These are phyloP conservation scores for Acanthamoeba culbertsoni DNA, from an alignment of 208 protist genomes.

Conservation along the genomic window DNA sequence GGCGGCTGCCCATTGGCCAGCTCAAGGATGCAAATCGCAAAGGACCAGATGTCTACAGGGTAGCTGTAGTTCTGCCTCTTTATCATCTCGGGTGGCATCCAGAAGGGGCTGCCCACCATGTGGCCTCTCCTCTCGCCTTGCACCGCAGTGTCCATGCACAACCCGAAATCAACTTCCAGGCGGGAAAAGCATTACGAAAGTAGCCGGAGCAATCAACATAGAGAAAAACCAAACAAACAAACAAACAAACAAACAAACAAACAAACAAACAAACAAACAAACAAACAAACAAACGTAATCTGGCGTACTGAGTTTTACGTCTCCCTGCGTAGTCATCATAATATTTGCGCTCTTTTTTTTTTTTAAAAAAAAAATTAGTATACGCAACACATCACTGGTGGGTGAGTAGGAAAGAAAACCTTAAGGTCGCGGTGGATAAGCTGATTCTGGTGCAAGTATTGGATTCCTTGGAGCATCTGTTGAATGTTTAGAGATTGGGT, in stretches of 20 bases:
- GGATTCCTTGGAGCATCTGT: constrained; percentile 60
- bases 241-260: background rate
- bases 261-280: background rate
- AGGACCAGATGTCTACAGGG: constrained; percentile 56
- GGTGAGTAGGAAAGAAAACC: background rate
- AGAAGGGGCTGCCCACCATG: constrained; percentile 65
- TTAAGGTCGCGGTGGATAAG: constrained; percentile 73
- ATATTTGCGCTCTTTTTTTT: constrained; percentile 73
- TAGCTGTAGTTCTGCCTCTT: constrained; percentile 40
- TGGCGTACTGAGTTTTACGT: constrained; percentile 68
- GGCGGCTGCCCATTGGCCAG: constrained; percentile 60
- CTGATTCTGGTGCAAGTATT: constrained; percentile 63
- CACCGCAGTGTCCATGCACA: constrained; percentile 40
- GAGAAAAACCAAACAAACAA: background rate
- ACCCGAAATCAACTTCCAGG: constrained; percentile 62
- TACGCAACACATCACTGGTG: no score
- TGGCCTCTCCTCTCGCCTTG: constrained; percentile 3
- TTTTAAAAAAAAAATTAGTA: background rate
- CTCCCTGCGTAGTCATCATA: constrained; percentile 69
- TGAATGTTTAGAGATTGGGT: background rate
- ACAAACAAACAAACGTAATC: background rate
- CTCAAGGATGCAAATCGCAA: constrained; percentile 59
- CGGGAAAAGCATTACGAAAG: no score
- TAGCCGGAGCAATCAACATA: background rate
- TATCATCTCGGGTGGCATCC: constrained; percentile 69